Evolutionary conservation across 495 filamentous ascomycete genomes (phyloP).

Genomic region (Clohesyomyces aquaticus): DNA sequence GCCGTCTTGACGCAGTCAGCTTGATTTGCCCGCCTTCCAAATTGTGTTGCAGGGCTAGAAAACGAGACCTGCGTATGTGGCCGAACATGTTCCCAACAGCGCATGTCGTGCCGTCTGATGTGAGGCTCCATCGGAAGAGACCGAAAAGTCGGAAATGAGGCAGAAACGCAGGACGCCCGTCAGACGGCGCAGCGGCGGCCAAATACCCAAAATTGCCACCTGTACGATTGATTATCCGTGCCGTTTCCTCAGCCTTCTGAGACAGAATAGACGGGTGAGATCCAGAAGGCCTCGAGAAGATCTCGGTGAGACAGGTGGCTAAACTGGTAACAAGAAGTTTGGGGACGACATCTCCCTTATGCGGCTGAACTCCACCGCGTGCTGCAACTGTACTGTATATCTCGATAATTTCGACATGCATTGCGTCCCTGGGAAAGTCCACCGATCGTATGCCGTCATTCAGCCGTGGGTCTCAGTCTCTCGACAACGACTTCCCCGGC

Average conservation of each 20-base stretch:
- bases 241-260: constrained; percentile 4
- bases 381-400: too few relatives aligned
- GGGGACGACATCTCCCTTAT: background rate
- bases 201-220: constrained; percentile 35
- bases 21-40: constrained; percentile 23
- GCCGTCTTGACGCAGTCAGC: constrained; percentile 3
- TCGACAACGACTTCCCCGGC: constrained; percentile 35
- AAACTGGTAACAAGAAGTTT: constrained; percentile 7
- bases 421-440: background rate
- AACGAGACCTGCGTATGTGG: background rate
- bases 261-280: constrained; percentile 11
- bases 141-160: constrained; percentile 35
- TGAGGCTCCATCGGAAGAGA: too few relatives aligned
- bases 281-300: background rate
- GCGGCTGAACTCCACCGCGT: constrained; percentile 27
- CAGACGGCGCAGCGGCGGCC: constrained; percentile 9
- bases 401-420: constrained; percentile 2
- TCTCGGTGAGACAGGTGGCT: constrained; percentile 10
- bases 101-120: constrained; percentile 4
- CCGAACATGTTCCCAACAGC: background rate
- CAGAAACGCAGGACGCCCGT: constrained; percentile 25
- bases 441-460: background rate
- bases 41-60: constrained; percentile 6
- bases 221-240: constrained; percentile 11
- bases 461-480: constrained; percentile 17